Conservation (phyloP, 495 filamentous ascomycete species). For the Cudoniella acicularis region DNA sequence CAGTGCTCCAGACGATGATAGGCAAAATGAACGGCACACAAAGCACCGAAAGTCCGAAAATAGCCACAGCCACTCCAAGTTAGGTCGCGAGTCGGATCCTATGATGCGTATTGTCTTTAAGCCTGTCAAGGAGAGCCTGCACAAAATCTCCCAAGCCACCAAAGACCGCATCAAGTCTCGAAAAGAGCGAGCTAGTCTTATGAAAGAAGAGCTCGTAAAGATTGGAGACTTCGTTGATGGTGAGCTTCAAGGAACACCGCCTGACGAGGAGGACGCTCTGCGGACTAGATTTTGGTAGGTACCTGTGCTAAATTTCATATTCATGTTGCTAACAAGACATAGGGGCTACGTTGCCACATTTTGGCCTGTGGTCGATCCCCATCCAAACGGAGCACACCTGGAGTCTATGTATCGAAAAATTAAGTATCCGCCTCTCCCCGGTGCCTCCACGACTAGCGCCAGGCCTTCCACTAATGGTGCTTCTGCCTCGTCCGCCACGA, state of each 20-base stretch:
- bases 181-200: constrained; percentile 51
- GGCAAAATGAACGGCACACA: constrained; percentile 22
- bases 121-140: constrained; percentile 57
- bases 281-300: constrained; percentile 35
- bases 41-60: constrained; percentile 33
- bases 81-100: constrained; percentile 32
- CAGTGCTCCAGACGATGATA: constrained; percentile 26
- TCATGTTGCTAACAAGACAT: neutral
- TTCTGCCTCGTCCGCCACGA: constrained; percentile 5
- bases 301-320: neutral
- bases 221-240: constrained; percentile 49
- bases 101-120: constrained; percentile 56
- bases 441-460: neutral
- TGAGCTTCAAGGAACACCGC: constrained; percentile 20
- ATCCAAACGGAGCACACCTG: constrained; percentile 33
- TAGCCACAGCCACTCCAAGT: constrained; percentile 13
- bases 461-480: neutral
- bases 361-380: constrained; percentile 33
- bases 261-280: constrained; percentile 24
- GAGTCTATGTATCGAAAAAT: constrained; percentile 46
- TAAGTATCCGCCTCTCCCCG: constrained; percentile 2
- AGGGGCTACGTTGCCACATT: constrained; percentile 36
- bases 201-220: constrained; percentile 43
- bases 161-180: constrained; percentile 60
- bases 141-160: constrained; percentile 55